Base-by-base conservation (phyloP, 345 rosid genomes). In the Kandelia obovata region DNA sequence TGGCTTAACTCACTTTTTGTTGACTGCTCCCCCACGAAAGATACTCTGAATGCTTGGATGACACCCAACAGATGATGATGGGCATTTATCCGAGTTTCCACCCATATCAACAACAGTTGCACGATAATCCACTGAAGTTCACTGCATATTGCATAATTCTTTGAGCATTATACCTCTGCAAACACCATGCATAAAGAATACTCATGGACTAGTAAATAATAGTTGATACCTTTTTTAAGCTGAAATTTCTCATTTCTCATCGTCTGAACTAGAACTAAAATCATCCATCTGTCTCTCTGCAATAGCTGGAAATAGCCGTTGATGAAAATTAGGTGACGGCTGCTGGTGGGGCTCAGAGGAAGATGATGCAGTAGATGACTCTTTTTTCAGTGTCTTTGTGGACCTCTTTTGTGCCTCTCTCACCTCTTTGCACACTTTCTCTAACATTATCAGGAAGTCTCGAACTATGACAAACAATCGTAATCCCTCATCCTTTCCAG, bases 401-500 rank as follows among this genome's bases (percentile, higher is more conserved):
- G 83, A 80, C 71, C 57, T 87, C 70, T 58, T 79, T 39, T 79
- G 86, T 20, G 88, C 80, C n/a, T 82, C 91, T 72, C 81, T 79
- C n/a, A 96, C 89, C 81, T 92, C 88, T 79, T 74, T 90, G 83
- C 99, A 96, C 0, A 75, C 83, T 79, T 90, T 96, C 61, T 96
- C 98, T 74, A 92, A 72, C 35, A 92, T 89, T 70, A 85, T 81
- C 83, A 96, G 74, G 74, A 96, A 92, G 79, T 96, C 92, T 7
- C 99, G 82, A 10, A 96, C 88, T 16, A 92, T 78, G 61, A 70
- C 63, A 73, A 96, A 96, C 79, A 96, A 78, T 23, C 94, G 90
- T 61, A 96, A 69, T 32, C 98, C 97, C 71, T 96, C 99, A 55
- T 92, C 96, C 81, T 85, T 92, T 55, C 92, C 94, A 1, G 97